These are phyloP conservation scores for Lachancea mirantina DNA, from an alignment of 805 yeast genomes.

Conservation along the genomic window DNA sequence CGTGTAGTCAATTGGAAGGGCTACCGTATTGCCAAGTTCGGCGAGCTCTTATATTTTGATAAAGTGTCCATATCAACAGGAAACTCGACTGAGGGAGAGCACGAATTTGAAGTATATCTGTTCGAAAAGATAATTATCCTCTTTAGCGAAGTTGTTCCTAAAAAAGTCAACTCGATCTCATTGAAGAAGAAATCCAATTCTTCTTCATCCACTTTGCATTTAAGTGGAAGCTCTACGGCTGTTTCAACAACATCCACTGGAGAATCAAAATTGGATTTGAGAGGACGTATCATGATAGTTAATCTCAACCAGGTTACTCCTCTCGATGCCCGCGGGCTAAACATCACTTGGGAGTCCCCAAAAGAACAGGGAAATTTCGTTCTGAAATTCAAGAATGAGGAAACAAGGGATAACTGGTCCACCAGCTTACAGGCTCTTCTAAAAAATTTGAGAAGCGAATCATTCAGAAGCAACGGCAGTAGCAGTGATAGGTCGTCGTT, in stretches of 20 bases:
- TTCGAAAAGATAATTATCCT: conserved; percentile 65
- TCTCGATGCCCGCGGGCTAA: conserved; percentile 47
- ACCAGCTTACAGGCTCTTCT: conserved; percentile 42
- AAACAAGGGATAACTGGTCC: conserved; percentile 77
- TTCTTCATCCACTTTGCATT: conserved; percentile 15
- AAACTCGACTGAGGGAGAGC: conserved; percentile 54
- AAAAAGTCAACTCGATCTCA: conserved; percentile 41
- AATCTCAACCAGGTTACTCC: conserved; percentile 47
- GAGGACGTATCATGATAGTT: conserved; percentile 76
- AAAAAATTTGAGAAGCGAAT: conserved; percentile 28
- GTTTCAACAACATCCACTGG: conserved; percentile 12
- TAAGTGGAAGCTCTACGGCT: conserved; percentile 7
- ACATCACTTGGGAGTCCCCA: conserved; percentile 76
- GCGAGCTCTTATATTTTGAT: conserved; percentile 75
- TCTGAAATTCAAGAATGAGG: conserved; percentile 77
- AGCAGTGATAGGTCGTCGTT: conserved; percentile 23
- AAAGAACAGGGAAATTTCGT: conserved; percentile 83
- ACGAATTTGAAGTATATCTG: conserved; percentile 82
- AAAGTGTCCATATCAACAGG: conserved; percentile 44
- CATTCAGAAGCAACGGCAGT: conserved; percentile 25
- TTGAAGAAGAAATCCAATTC: conserved; percentile 35
- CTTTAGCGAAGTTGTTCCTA: conserved; percentile 52
- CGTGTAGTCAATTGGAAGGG: conserved; percentile 92
- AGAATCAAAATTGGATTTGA: conserved; percentile 47
- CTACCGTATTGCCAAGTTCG: conserved; percentile 68